Percentiles rank a stretch among this genome's conserved stretches.
Evolutionary conservation across 1,139 yeast genomes (phyloP).

Genomic region (Zygosaccharomyces sapae): DNA sequence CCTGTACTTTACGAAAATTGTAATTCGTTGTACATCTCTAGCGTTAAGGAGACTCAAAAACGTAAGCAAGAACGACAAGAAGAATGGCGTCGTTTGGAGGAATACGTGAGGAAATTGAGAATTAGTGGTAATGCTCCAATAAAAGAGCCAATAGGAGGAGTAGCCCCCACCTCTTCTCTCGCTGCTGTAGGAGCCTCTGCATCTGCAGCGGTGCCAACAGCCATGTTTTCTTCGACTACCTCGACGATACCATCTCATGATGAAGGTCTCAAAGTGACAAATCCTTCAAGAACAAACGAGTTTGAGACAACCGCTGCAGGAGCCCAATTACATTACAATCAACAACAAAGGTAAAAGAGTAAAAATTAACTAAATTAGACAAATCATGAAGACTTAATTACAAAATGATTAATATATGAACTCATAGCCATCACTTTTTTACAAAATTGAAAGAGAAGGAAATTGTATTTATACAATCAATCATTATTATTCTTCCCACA

Average conservation of each 20-base stretch:
- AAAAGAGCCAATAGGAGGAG: background rate
- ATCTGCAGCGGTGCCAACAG: background rate
- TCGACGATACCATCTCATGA: background rate
- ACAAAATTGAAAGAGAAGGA: too few relatives aligned
- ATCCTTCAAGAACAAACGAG: background rate
- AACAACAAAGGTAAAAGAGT: background rate
- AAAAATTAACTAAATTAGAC: background rate
- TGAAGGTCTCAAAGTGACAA: slow-evolving; percentile 3
- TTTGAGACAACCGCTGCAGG: background rate
- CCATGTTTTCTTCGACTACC: background rate
- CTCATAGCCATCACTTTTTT: background rate
- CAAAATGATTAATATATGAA: background rate
- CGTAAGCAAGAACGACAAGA: slow-evolving; percentile 51
- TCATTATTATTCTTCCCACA: background rate
- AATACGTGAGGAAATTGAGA: slow-evolving; percentile 47
- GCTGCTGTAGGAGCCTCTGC: background rate
- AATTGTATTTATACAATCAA: slow-evolving; percentile 1
- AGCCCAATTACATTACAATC: background rate
- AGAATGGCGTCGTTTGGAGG: slow-evolving; percentile 73
- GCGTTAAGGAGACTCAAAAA: slow-evolving; percentile 35
- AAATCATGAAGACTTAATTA: background rate
- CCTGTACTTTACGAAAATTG: slow-evolving; percentile 91
- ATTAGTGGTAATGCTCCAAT: slow-evolving; percentile 19
- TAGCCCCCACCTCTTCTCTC: background rate
- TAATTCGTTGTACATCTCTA: slow-evolving; percentile 66